These are phyloP conservation scores for Aspergillus sp. DNA, from an alignment of 2,329 filamentous ascomycete genomes.

Conservation along the genomic window DNA sequence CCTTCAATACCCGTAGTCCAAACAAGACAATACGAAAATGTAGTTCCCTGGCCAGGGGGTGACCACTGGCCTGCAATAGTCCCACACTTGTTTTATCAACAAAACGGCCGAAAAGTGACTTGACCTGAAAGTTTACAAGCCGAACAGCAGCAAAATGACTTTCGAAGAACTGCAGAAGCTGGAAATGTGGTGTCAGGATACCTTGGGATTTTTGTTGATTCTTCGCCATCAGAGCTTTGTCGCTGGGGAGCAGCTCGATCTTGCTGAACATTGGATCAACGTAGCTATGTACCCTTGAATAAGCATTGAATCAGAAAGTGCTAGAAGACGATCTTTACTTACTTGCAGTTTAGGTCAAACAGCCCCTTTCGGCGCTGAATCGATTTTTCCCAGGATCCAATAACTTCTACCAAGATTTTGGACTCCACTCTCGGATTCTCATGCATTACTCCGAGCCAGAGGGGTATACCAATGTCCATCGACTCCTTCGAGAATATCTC, in stretches of 20 bases:
- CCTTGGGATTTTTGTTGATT: constrained; percentile 79
- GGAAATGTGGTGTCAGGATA: constrained; percentile 80
- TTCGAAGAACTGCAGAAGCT: constrained; percentile 81
- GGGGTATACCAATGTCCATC: constrained; percentile 89
- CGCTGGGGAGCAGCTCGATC: constrained; percentile 90
- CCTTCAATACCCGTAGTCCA: constrained; percentile 73
- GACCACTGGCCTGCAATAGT: constrained; percentile 68
- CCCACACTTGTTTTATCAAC: constrained; percentile 77
- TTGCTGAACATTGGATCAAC: constrained; percentile 87
- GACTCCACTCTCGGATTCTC: constrained; percentile 89
- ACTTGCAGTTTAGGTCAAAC: constrained; percentile 72
- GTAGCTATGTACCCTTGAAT: constrained; percentile 51
- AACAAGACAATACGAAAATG: constrained; percentile 87
- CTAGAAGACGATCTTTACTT: constrained; percentile 33
- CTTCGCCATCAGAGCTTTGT: constrained; percentile 72
- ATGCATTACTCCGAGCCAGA: constrained; percentile 96
- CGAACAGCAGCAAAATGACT: constrained; percentile 94
- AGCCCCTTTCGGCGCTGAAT: constrained; percentile 76
- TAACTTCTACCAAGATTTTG: constrained; percentile 81
- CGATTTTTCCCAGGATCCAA: constrained; percentile 86
- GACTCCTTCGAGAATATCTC: constrained; percentile 90
- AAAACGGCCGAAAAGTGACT: constrained; percentile 78
- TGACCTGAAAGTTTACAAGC: constrained; percentile 78
- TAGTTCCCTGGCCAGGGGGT: constrained; percentile 89
- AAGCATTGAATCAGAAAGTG: constrained; percentile 13